Base-by-base conservation (phyloP, 306 rosid genomes). In the Cucurbita ficifolia region DNA sequence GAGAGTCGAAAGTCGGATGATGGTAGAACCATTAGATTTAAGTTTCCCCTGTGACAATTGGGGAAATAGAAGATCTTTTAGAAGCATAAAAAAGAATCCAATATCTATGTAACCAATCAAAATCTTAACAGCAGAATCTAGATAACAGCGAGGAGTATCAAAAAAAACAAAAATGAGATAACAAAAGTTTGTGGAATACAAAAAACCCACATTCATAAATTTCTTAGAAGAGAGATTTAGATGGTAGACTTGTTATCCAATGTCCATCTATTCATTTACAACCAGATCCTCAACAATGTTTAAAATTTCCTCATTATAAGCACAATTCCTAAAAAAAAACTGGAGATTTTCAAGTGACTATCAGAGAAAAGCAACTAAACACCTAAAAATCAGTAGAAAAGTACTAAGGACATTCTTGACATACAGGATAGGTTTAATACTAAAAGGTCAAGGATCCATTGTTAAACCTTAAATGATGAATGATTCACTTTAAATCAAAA, bases 1-100 rank as follows among this genome's bases (percentile, higher is more conserved):
- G 97, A 89, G 76, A 95, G 88, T 17, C 97, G 91, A 29, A 95
- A 82, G 78, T 86, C 96, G 46, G 99, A 91, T 64, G 96, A 86
- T 75, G 99, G 99, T 67, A 95, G 79, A 61, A 91, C 80, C 51
- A 83, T 79, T 57, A 95, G 92, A 79, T 82, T 91, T 76, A 95
- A 80, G 76, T 76, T 89, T 19, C 97, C 99, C 92, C 99, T 95
- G 97, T 60, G 75, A 79, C 70, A 75, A 80, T 52, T 33, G 35
- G 56, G 43, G 60, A 67, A 77, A 77, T 61, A 70, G 62, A 76
- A 79, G n/a, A 55, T 69, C 75, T 57, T 70, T 72, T 68, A 43
- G 78, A 40, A 71, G 76, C 57, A 70, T 51, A 49, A 51, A 50
- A 77, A 53, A 7, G 33, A 57, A 24, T 13, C 1, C 11, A 58